A percentile compares a stretch with the other conserved stretches of the same genome.
phyloP scores from a whole-genome alignment of 2,329 filamentous ascomycete species.

The Xylariaceae sp. region DNA sequence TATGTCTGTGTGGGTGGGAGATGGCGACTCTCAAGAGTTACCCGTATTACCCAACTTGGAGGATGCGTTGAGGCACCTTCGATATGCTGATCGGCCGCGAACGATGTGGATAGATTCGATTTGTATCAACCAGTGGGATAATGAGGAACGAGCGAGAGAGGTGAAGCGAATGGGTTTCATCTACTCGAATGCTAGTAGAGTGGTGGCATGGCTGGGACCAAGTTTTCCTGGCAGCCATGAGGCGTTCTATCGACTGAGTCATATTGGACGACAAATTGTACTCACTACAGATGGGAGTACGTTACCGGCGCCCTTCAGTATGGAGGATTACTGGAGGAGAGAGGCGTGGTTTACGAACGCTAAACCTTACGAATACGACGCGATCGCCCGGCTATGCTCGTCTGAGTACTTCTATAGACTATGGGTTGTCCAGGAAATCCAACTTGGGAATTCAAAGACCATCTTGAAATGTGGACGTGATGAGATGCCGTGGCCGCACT shows the following conservation, averaged over 20 bases:
- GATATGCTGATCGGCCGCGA: slow-evolving; percentile 9
- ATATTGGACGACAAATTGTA: slow-evolving; percentile 13
- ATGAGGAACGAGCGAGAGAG: slow-evolving; percentile 13
- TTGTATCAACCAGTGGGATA: slow-evolving; percentile 19
- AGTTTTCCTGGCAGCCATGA: slow-evolving; percentile 2
- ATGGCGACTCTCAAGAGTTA: too few relatives aligned
- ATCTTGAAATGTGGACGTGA: slow-evolving; percentile 16
- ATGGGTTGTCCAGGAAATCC: slow-evolving; percentile 23
- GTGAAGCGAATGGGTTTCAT: slow-evolving; percentile 22
- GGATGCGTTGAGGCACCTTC: slow-evolving; percentile 16
- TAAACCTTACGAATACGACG: slow-evolving; percentile 10
- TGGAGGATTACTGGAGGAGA: too few relatives aligned
- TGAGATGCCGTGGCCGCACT: slow-evolving; percentile 14
- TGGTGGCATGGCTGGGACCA: slow-evolving; percentile 20
- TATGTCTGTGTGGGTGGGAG: too few relatives aligned
- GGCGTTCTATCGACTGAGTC: slow-evolving; percentile 7
- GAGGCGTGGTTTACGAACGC: too few relatives aligned
- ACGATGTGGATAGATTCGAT: slow-evolving; percentile 23
- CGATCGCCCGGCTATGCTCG: slow-evolving; percentile 2
- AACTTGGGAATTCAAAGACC: slow-evolving; percentile 9
- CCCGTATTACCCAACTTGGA: too few relatives aligned
- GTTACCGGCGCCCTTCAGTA: too few relatives aligned
- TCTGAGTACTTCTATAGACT: slow-evolving; percentile 11
- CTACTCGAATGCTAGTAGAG: slow-evolving; percentile 10
- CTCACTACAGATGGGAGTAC: slow-evolving; percentile 1